Base-by-base conservation (phyloP, 2,329 filamentous ascomycete species). In the Xylaria sp. region DNA sequence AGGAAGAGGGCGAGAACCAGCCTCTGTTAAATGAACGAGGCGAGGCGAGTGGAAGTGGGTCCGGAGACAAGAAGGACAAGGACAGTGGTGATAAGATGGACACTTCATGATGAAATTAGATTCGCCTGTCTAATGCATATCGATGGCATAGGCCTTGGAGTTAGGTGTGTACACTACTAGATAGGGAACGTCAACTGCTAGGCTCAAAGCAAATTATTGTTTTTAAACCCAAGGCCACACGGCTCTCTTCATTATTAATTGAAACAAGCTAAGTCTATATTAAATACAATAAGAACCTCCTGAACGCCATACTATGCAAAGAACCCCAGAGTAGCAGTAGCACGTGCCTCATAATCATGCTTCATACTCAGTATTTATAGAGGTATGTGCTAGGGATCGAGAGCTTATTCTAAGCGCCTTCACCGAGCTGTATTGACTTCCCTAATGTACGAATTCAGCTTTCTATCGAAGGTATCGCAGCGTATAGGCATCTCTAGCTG, bases 401-500 rank as follows among this genome's bases (percentile, higher is more conserved):
- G 51, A 58, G 42, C 50, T 32, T 55, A 67, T 68, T 32, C 24
- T 55, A 34, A 30, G 21, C 30, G 17, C 51, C 69, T 83, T 78
- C 85, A 87, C 70, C 83, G 80, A 71, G 86, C 82, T 76, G 84
- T 89, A 77, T 91, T 91, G 74, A 90, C 86, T 78, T 89, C 88
- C 78, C 93, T 89, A 75, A 97, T 89, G 81, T 94, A 97, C 45
- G 90, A 92, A 72, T 88, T 87, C 72, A 98, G 80, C 80, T 93
- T 93, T 75, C 94, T 86, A 80, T 99, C 96, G 83, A 98, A 99
- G 75, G 93, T 92, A 78, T 98, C 96, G 81, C 96, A 97, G 69
- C 96, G 87, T 62, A 99, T 89, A 6, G 96, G 96, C 94, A 98
- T 99, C 83, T 99, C 96, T 65, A 97, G 85, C 77, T 96, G 94